Base-by-base conservation (phyloP, 2,329 filamentous ascomycete genomes). In the Fusarium subglutinans region DNA sequence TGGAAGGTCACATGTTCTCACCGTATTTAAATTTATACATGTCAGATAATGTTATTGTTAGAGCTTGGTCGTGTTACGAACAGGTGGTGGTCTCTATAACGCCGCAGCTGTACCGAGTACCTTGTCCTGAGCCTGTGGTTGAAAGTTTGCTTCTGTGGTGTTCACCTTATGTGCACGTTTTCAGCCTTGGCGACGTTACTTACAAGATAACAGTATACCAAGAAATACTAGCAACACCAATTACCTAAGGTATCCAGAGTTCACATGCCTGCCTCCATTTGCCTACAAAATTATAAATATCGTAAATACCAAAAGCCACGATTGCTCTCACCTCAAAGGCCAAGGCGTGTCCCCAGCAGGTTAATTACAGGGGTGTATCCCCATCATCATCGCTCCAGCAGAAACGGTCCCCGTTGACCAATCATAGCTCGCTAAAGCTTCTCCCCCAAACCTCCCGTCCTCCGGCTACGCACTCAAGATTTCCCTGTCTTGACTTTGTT, bases 391-490 rank as follows among this genome's bases (percentile, higher is more conserved):
- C 63, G 65, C 63, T 69, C 60, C 58, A 69, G 62, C 37, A 75
- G 66, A 67, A 68, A 69, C 53, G 65, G 60, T 24, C 51, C 48
- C 60, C 40, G 56, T 54, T 51, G 55, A 30, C 77, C 77, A 79
- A 79, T 79, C 71, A 78, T 38, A 47, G 33, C 20, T 62, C 35
- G 53, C 53, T 54, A 72, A 73, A 79, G 77, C 77, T 78, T 61
- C 68, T 73, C 68, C 76, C 74, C 72, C 51, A 70, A 79, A 77
- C 77, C 76, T 79, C 77, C 77, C 75, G 76, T 79, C 68, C 77
- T 79, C 77, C 77, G 77, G 77, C 77, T 78, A 78, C 77, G 77
- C 77, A 78, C 70, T 60, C 75, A 77, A 78, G 67, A 79, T 79
- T 79, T 79, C 77, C 76, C 64, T 63, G 71, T 69, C 67, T 76